Evolutionary conservation across 805 yeast genomes (phyloP), one percentile per base, ranked within the genome.

Genomic region (Candida oleophila): DNA sequence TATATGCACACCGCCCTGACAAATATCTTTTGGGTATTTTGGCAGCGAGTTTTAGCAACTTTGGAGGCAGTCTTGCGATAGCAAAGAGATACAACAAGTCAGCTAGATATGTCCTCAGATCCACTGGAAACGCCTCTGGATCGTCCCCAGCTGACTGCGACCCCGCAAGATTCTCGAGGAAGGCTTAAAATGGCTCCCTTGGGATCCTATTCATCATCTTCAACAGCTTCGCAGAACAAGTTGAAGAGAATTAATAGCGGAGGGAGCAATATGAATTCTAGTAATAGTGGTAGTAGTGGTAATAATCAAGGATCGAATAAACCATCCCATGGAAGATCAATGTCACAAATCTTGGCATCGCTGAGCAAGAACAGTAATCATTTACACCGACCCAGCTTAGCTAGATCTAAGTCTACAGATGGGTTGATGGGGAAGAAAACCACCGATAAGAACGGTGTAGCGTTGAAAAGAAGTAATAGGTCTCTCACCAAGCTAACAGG

Each of bases 401-500:
- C 60, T 50, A 52, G 76, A 44, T 69, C 75, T 18, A 71, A 69
- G 44, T 70, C 76, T 8, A 62, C 74, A 2, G 77, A 72, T 45
- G 75, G 71, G 1, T 58, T 71, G 16, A 46, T 60, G 8, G 14
- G 11, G 4, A 28, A 18, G 34, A 15, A 65, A 38, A 49, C 62
- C 16, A 53, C 53, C 38, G 38, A 43, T 18, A 38, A 59, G 19
- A 47, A 51, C n/a, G 51, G 57, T 2, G 19, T 36, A 9, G 55
- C 55, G 3, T 47, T 66, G 28, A 68, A 61, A 38, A 50, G 74
- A 36, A 69, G 62, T 48, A 67, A 64, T 51, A 54, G 73, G 22
- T 69, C 75, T 2, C 61, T 59, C 36, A 69, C 74, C 4, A 72
- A 69, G 52, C 43, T 69, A 14, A 47, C 62, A 3, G 65, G 65